Conservation (phyloP, 306 rosid genomes). For the Cyclanthera cordifolia region DNA sequence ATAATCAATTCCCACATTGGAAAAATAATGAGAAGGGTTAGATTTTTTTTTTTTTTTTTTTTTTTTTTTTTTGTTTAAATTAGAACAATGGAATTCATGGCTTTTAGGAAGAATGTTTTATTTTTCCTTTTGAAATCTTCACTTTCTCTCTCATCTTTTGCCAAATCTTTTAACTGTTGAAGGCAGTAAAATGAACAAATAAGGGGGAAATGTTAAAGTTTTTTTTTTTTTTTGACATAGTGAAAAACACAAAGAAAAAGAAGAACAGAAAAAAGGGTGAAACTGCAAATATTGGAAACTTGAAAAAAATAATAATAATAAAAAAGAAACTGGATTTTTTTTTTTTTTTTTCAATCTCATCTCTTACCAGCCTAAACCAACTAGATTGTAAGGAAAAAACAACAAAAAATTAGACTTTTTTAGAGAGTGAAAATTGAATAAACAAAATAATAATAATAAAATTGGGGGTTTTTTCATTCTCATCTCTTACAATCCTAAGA, state of each 20-base stretch:
- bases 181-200: background rate
- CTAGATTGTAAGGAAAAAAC: background rate
- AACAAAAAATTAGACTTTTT: background rate
- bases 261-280: slow-evolving; percentile 2
- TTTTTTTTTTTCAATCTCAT: background rate
- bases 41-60: too few species aligned
- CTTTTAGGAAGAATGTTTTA: background rate
- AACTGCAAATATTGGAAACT: background rate
- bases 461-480: too few species aligned
- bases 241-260: too few species aligned
- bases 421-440: background rate
- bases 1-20: background rate
- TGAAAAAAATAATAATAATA: too few species aligned
- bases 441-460: too few species aligned
- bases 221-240: too few species aligned
- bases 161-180: too few species aligned
- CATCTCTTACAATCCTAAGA: too few species aligned
- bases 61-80: too few species aligned
- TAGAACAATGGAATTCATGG: background rate
- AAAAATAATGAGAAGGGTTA: background rate
- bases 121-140: background rate
- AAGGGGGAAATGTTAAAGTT: background rate
- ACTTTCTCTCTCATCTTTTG: background rate
- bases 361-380: background rate
- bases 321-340: background rate